Evolutionary conservation across 163 green algal species (phyloP), one percentile per base, ranked within the genome.

Genomic region (Botryococcus braunii): DNA sequence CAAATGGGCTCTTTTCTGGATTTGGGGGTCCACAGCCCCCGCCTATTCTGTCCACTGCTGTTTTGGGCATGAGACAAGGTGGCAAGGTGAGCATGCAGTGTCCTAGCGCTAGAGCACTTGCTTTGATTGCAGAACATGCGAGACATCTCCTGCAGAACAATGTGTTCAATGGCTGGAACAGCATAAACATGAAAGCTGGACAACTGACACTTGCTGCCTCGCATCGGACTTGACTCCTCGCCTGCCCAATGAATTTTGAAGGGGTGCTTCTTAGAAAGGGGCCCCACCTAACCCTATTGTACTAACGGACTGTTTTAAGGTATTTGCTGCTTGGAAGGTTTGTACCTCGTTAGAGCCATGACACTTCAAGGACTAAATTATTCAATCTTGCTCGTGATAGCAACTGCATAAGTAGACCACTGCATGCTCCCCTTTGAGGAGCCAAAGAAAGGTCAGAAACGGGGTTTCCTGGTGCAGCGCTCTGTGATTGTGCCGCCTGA

Each of bases 61-160:
- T 91, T 0, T 41, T 93, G 0, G 90, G 90, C 50, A 96, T 96
- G 90, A 83, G 83, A 46, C 68, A 67, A 21, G 89, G 89, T 4
- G 89, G 89, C 58, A 92, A 86, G 82, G 81, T 89, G 62, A 65
- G 77, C 34, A 25, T n/a, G 9, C 27, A 46, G 38, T 25, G 8
- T 6, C 58, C n/a, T n/a, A n/a, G n/a, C n/a, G n/a, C n/a, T n/a
- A n/a, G n/a, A n/a, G 13, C 11, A 37, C 23, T n/a, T 50, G 50
- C 23, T 29, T 36, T 41, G 23, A 27, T 5, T 60, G 50, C 50
- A 34, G 34, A 38, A 38, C 9, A 21, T 8, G 34, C 13, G 34
- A 31, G 34, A 31, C 50, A 60, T n/a, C 17, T 60, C 43, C 13
- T 13, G 43, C 43, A 13, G 43, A 27, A 17, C 13, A 13, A 52